phyloP scores from a whole-genome alignment of 2,329 filamentous ascomycete species.

The Bimuria novae-zelandiae region DNA sequence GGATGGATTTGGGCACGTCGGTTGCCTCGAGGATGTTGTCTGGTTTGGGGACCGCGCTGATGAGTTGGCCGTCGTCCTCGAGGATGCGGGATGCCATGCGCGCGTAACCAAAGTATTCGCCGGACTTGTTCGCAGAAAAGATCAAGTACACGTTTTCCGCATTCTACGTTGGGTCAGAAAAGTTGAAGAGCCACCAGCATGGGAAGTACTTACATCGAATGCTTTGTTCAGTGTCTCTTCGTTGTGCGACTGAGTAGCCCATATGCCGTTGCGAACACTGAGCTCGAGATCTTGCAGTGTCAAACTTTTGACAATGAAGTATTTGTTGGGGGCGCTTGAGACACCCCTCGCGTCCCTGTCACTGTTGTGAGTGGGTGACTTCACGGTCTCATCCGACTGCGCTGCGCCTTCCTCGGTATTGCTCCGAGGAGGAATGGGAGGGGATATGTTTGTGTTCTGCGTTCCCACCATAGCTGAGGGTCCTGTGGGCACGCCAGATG shows the following conservation, averaged over 20 bases:
- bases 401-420: constrained; percentile 14
- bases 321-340: constrained; percentile 67
- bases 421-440: constrained; percentile 31
- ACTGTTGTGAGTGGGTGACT: constrained; percentile 15
- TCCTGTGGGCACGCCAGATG: constrained; percentile 58
- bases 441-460: constrained; percentile 29
- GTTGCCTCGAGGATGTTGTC: constrained; percentile 59
- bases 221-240: constrained; percentile 82
- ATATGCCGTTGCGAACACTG: constrained; percentile 84
- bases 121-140: constrained; percentile 96
- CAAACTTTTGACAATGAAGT: constrained; percentile 91
- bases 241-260: constrained; percentile 95
- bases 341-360: constrained; percentile 17
- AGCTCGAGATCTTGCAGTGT: constrained; percentile 88
- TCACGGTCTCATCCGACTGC: constrained; percentile 19
- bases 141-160: constrained; percentile 87
- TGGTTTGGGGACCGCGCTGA: constrained; percentile 62
- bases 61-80: constrained; percentile 62
- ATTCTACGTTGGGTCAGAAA: constrained; percentile 56
- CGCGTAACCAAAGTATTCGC: constrained; percentile 95
- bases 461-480: constrained; percentile 53
- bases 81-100: constrained; percentile 86
- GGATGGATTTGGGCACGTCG: constrained; percentile 78
- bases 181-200: background rate
- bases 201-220: constrained; percentile 65